Conservation (phyloP, 768 basidiomycete species). For the Rhodotorula kratochvilovae region DNA sequence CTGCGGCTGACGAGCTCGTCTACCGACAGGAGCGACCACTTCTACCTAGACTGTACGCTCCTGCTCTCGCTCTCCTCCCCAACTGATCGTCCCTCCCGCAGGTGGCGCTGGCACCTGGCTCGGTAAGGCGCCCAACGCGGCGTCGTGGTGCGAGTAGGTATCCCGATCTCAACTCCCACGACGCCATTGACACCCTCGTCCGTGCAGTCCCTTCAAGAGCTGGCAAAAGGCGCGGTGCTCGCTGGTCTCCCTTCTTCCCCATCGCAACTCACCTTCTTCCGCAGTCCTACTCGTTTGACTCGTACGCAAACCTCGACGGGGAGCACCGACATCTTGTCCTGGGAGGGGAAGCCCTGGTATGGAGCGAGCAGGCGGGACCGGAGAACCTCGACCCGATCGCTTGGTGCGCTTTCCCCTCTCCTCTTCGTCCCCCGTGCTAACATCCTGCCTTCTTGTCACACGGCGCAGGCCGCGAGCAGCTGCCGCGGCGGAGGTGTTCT, state of each 20-base stretch:
- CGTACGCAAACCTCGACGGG: constrained; percentile 56
- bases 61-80: not conserved
- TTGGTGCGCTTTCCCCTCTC: constrained; percentile 64
- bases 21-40: constrained; percentile 56
- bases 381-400: constrained; percentile 63
- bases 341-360: constrained; percentile 70
- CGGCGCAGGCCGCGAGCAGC: constrained; percentile 30
- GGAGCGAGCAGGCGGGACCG: constrained; percentile 70
- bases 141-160: constrained; percentile 49
- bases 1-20: not conserved
- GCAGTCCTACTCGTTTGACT: constrained; percentile 70
- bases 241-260: accelerated
- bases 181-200: constrained; percentile 57
- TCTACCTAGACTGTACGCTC: constrained; percentile 60
- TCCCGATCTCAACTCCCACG: no score
- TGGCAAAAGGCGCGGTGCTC: constrained; percentile 54
- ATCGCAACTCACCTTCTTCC: not conserved
- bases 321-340: constrained; percentile 58
- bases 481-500: constrained; percentile 69
- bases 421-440: no score
- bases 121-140: not conserved
- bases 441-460: accelerated
- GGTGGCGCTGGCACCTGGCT: not conserved
- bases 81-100: not conserved
- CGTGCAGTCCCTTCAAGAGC: constrained; percentile 61